Base-by-base conservation (phyloP, 106 monocot species). In the Dendrobium nobile region DNA sequence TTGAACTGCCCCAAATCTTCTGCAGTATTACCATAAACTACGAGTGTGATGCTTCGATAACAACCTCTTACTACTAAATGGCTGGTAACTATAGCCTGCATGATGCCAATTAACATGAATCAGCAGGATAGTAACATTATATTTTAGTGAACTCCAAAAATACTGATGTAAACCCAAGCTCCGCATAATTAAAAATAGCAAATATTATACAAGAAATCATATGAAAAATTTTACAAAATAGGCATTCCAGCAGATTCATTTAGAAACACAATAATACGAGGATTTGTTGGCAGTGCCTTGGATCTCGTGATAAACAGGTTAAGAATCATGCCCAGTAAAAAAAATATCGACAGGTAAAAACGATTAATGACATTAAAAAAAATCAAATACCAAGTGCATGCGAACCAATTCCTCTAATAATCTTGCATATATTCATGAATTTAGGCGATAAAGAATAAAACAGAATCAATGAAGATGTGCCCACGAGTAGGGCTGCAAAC, bases 1-100 rank as follows among this genome's bases (percentile, higher is more conserved):
- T 90, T 95, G 75, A 99, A 93, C 55, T 99, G 95, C 54, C 99
- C 99, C 41, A 95, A 88, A 88, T 99, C 99, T 78, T 93, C 99
- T 75, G 99, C 93, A 43, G 95, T 99, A 83, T 99, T 99, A 9
- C 99, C 99, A 84, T 99, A 95, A 75, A 99, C 82, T 67, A 95
- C 89, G 5, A 99, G 85, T n/a, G 95, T 99, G 68, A 99, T 89
- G 85, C 93, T 90, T 73, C 99, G 95, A 84, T 99, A 99, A 61
- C 85, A 89, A 19, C 99, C 99, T 54, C 99, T 85, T 55, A 99
- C 77, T 24, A 99, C 91, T 74, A 99, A 88, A 86, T 91, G 99
- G 77, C 81, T 99, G 77, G 99, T 95, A 86, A 99, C 90, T 68
- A 98, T 88, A 82, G 89, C 98, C 98, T 98, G 92, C 86, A 83